These are phyloP conservation scores for Globisporangium viniferum DNA, from an alignment of 352 stramenopile genomes.

Conservation along the genomic window DNA sequence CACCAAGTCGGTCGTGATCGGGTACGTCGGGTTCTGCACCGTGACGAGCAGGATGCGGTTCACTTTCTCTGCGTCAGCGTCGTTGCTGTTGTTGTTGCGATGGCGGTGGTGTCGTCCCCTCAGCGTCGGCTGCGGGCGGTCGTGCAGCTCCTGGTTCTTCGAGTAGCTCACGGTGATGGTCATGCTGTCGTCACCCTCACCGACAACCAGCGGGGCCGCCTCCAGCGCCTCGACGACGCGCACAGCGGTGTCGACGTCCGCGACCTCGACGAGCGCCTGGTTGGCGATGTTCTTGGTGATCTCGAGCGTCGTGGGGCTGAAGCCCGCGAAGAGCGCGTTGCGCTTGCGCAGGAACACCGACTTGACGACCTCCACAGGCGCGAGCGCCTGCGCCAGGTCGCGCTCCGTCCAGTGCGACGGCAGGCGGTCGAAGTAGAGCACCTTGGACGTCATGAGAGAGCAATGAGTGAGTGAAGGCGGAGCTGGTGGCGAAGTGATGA, in stretches of 20 bases:
- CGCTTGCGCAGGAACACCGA: constrained; percentile 50
- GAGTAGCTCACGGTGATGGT: constrained; percentile 35
- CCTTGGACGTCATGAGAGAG: constrained; percentile 36
- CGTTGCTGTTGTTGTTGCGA: not conserved
- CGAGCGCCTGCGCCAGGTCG: constrained; percentile 26
- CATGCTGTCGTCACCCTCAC: constrained; percentile 8
- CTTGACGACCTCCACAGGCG: constrained; percentile 26
- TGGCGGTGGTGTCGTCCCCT: constrained; percentile 11
- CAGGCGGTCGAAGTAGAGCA: constrained; percentile 50
- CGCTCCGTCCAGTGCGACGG: constrained; percentile 45
- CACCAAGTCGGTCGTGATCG: constrained; percentile 56
- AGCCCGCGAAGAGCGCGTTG: constrained; percentile 47
- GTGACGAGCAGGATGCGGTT: constrained; percentile 67
- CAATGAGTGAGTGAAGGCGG: not conserved
- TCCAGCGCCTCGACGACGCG: constrained; percentile 27
- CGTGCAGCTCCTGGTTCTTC: constrained; percentile 62
- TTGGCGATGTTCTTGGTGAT: constrained; percentile 29
- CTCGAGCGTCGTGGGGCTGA: constrained; percentile 33
- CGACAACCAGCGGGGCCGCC: constrained; percentile 25
- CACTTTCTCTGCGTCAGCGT: constrained; percentile 12
- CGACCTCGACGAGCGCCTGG: constrained; percentile 46
- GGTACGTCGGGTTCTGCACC: constrained; percentile 63
- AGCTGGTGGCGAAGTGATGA: not conserved
- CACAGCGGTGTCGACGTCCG: constrained; percentile 27
- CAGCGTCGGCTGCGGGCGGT: constrained; percentile 19